Evolutionary conservation across 148 eudicot genomes (phyloP).

Genomic region (Nepenthes mirabilis): DNA sequence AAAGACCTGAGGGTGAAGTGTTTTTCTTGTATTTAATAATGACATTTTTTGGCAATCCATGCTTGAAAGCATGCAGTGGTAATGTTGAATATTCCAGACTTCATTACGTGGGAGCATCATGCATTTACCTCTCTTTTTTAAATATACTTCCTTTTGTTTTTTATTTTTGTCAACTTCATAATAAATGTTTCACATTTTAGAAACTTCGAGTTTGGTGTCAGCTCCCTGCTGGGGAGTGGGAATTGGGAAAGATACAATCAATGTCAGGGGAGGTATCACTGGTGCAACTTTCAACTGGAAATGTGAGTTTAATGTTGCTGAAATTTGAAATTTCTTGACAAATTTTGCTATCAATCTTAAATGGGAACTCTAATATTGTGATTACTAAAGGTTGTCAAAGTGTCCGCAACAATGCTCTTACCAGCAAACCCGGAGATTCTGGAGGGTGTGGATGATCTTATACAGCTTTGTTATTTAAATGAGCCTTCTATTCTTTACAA

Average conservation of each 20-base stretch:
- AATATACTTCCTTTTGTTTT: background rate
- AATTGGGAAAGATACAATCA: conserved; percentile 64
- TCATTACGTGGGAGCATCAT: too few relatives aligned
- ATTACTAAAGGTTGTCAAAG: conserved; percentile 44
- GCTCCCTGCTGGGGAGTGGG: conserved; percentile 56
- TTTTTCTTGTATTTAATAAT: too few relatives aligned
- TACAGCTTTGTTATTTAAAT: conserved; percentile 83
- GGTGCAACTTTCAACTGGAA: conserved; percentile 47
- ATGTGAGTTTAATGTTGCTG: conserved; percentile 35
- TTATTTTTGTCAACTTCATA: background rate
- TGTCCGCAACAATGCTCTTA: conserved; percentile 42
- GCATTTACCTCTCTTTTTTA: background rate
- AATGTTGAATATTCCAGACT: too few relatives aligned
- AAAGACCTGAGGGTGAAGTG: too few relatives aligned
- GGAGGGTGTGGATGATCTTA: conserved; percentile 86
- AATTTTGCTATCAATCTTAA: background rate
- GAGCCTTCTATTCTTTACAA: conserved; percentile 95
- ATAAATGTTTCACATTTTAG: conserved; percentile 29
- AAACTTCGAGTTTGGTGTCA: conserved; percentile 86
- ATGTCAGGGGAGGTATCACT: conserved; percentile 47
- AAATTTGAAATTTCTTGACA: background rate
- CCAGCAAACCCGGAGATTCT: conserved; percentile 94
- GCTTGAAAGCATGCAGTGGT: too few relatives aligned
- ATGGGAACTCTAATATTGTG: background rate
- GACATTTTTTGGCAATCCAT: too few relatives aligned